Conservation (phyloP, 2,329 filamentous ascomycete species). For the Penicillium sp. region DNA sequence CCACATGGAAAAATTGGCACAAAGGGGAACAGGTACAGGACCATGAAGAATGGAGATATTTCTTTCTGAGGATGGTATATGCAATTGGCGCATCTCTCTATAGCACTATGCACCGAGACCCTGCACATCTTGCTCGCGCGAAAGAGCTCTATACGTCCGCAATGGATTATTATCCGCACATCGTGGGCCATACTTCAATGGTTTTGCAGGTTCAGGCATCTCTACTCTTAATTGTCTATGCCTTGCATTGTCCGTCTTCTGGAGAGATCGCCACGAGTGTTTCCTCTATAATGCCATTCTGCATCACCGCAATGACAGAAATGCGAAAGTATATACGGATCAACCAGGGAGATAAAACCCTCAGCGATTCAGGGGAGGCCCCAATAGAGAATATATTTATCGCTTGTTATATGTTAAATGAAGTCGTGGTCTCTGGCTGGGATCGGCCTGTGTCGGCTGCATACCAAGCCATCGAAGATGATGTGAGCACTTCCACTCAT, state of each 20-base stretch:
- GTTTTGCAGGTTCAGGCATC: slow-evolving; percentile 34
- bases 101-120: slow-evolving; percentile 26
- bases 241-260: slow-evolving; percentile 31
- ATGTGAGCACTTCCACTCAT: slow-evolving; percentile 19
- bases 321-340: slow-evolving; percentile 24
- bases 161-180: slow-evolving; percentile 31
- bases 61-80: slow-evolving; percentile 33
- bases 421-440: slow-evolving; percentile 33
- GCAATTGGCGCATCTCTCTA: slow-evolving; percentile 32
- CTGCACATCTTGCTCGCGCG: slow-evolving; percentile 25
- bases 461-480: slow-evolving; percentile 30
- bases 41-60: slow-evolving; percentile 28
- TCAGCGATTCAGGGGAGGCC: slow-evolving; percentile 14
- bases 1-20: slow-evolving; percentile 29
- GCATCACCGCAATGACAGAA: slow-evolving; percentile 31
- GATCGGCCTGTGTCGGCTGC: slow-evolving; percentile 31
- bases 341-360: slow-evolving; percentile 12
- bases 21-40: slow-evolving; percentile 14
- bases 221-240: slow-evolving; percentile 32
- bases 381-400: slow-evolving; percentile 33
- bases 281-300: slow-evolving; percentile 33
- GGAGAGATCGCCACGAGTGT: slow-evolving; percentile 31
- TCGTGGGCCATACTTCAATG: slow-evolving; percentile 30
- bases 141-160: slow-evolving; percentile 29
- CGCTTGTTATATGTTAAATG: slow-evolving; percentile 35